Percentiles rank a stretch among this genome's conserved stretches.
These are phyloP conservation scores for Botrytis aclada DNA, from an alignment of 2,329 filamentous ascomycete genomes.

Conservation along the genomic window DNA sequence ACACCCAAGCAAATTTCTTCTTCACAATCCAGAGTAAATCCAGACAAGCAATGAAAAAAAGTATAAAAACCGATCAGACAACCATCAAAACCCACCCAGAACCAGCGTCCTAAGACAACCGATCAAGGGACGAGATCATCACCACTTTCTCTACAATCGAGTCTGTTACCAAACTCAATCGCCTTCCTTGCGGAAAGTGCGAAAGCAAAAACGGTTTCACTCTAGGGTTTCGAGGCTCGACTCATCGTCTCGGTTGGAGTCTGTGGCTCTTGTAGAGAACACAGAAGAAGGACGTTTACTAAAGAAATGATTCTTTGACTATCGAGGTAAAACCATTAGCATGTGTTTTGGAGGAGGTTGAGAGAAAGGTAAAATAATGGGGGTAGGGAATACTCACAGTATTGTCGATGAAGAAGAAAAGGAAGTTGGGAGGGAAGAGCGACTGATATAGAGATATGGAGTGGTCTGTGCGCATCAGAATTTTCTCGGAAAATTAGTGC, in stretches of 20 bases:
- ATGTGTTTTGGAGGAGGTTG: background rate
- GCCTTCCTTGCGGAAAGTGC: constrained; percentile 43
- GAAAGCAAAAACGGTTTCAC: constrained; percentile 68
- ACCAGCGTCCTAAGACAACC: constrained; percentile 72
- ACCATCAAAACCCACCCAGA: constrained; percentile 80
- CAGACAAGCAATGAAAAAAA: constrained; percentile 50
- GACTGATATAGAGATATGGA: background rate
- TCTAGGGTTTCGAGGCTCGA: constrained; percentile 85
- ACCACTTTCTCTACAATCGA: constrained; percentile 77
- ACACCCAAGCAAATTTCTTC: constrained; percentile 39
- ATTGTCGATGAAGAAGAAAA: constrained; percentile 17
- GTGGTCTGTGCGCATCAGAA: background rate
- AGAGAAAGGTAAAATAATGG: background rate
- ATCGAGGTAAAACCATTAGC: background rate
- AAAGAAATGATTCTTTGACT: constrained; percentile 64
- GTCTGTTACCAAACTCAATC: background rate
- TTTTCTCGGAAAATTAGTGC: background rate
- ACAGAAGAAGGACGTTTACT: constrained; percentile 90
- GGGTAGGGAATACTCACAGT: constrained; percentile 5
- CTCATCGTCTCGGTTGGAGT: constrained; percentile 95
- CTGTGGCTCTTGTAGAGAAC: constrained; percentile 90
- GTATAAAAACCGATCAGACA: constrained; percentile 70
- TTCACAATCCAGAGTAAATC: constrained; percentile 44
- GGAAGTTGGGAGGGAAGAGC: background rate
- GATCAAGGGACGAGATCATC: constrained; percentile 86